Evolutionary conservation across 202 grass and related monocot species (phyloP), one percentile per base, ranked within the genome.

Genomic region (Alloteropsis angusta): DNA sequence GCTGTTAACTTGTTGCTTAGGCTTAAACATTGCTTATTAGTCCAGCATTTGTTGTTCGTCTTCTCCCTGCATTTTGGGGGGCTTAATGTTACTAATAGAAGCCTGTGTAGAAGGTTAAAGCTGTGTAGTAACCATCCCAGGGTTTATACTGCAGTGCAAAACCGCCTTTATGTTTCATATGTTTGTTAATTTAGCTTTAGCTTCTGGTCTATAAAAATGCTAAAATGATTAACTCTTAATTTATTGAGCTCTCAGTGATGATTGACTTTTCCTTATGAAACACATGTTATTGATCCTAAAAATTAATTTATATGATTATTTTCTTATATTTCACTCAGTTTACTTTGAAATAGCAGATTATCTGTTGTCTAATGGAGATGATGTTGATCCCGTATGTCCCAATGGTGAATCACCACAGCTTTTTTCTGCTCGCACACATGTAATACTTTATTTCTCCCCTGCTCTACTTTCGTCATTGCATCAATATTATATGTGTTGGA

Each of bases 281-380:
- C 19, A 68, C 21, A 30, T 23, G 37, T 25, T 43, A 43, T 7
- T 7, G 57, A 34, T 19, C 57, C 5, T 36, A 36, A 36, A 36
- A 36, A 6, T 36, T 36, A 36, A 5, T 36, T 36, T 36, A 36
- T 36, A 36, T 36, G 35, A 6, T 36, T 36, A 36, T 36, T 36
- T 36, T 36, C 35, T 5, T 36, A 6, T 81, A 32, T 52, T 72
- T 52, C 17, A 39, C 53, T 45, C 58, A 82, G 68, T 60, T 52
- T 21, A 12, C 35, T 53, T 13, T 64, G 45, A 52, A 41, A 28
- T 34, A 64, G 41, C 57, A 10, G 35, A 68, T 39, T 76, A 30
- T 11, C 59, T 83, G 42, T 76, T 83, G 42, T 83, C 81, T 19
- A 76, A 21, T 48, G 71, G 60, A 57, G 71, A 50, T 57, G 14